Conservation (phyloP, 768 basidiomycete species). For the Leccinum sublutescens region DNA sequence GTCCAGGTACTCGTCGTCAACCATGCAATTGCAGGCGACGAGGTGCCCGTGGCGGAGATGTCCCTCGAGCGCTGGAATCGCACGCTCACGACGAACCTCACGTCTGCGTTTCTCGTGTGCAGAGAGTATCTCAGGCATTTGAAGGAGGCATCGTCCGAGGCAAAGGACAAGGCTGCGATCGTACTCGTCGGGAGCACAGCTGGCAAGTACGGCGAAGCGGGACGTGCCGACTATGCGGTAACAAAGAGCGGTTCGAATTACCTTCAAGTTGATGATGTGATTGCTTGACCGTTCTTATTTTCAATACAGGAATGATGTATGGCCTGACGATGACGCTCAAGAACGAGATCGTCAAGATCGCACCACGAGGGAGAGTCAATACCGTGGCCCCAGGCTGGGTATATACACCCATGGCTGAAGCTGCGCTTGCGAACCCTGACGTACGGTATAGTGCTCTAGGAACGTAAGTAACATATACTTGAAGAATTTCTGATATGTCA, state of each 20-base stretch:
- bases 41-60: constrained; percentile 55
- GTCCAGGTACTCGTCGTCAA: constrained; percentile 62
- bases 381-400: constrained; percentile 66
- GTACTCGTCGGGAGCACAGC: constrained; percentile 67
- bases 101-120: constrained; percentile 60
- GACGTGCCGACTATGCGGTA: constrained; percentile 61
- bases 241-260: constrained; percentile 58
- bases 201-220: constrained; percentile 68
- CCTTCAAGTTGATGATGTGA: neutral
- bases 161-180: constrained; percentile 55
- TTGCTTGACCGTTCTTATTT: neutral
- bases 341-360: constrained; percentile 75
- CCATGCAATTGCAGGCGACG: constrained; percentile 50
- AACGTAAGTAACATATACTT: constrained; percentile 46
- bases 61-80: constrained; percentile 58
- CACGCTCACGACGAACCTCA: constrained; percentile 60
- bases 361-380: constrained; percentile 65
- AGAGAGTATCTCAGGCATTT: constrained; percentile 56
- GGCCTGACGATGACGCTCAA: constrained; percentile 64
- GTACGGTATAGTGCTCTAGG: constrained; percentile 59
- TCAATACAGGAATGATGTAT: constrained; percentile 63
- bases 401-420: constrained; percentile 59
- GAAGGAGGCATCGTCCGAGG: constrained; percentile 32
- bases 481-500: neutral
- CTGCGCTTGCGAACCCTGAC: constrained; percentile 52